Evolutionary conservation across 2,329 filamentous ascomycete species (phyloP), one percentile per base, ranked within the genome.

Genomic region (Colletotrichum tamarilloi): DNA sequence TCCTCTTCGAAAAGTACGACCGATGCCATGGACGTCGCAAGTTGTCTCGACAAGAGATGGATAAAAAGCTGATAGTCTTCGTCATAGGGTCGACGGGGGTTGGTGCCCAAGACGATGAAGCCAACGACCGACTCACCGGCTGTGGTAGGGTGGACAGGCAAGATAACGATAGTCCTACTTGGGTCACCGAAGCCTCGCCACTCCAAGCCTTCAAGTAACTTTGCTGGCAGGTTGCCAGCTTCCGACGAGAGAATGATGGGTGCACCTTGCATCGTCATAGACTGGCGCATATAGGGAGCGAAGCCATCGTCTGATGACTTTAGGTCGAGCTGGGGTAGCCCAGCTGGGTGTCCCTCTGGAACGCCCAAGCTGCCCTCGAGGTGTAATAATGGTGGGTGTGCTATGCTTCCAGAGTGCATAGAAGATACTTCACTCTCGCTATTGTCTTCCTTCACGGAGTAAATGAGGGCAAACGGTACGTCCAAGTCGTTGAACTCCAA

Each of bases 1-100:
- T 97, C 94, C 76, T 96, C 94, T 79, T 96, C 94, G 71, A 95
- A 95, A 1, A 97, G 82, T 0, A 95, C 93, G 0, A 95, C 94
- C 0, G 93, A 95, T 1, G 94, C 94, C 80, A 96, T 88, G 0
- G 93, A 95, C 0, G 94, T 96, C 9, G 92, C 93, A 9, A 96
- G 85, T 79, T 96, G 94, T 26, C 93, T 89, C 59, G 91, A 92
- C 5, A 96, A 83, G 1, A 96, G 86, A 76, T 93, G 91, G 49
- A 96, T 87, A 77, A 96, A 97, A 0, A 96, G 85, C 74, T 90
- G 90, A 78, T 96, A 97, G 76, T 96, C 94, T 49, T 93, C 91
- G 77, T 97, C 93, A 77, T 94, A 97, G 0, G 93, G 94, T 62
- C 94, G 87, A 55, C 93, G 86, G 1, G 94, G 93, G 79, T 97